Percentiles rank a stretch among this genome's conserved stretches.
phyloP scores from a whole-genome alignment of 495 filamentous ascomycete genomes.

The Xylaria intraflava region DNA sequence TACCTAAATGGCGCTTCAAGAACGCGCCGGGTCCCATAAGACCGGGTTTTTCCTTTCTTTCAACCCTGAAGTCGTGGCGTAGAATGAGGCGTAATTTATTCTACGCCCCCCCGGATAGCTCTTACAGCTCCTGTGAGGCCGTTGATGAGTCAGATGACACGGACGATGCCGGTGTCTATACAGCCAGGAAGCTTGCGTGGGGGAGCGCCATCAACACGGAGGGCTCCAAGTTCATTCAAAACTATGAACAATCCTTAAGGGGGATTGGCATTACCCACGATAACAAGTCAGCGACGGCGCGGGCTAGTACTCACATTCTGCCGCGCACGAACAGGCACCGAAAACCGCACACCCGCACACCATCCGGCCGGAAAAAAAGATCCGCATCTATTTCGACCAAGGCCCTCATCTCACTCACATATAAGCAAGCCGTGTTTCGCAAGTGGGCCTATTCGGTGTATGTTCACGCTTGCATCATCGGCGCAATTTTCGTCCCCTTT shows the following conservation, averaged over 20 bases:
- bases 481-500: constrained; percentile 52
- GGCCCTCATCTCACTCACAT: constrained; percentile 73
- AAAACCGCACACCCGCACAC: constrained; percentile 45
- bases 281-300: constrained; percentile 9
- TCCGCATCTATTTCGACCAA: constrained; percentile 59
- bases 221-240: background rate
- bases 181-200: constrained; percentile 7
- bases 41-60: constrained; percentile 19
- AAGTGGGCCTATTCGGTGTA: constrained; percentile 81
- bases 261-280: constrained; percentile 2
- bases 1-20: constrained; percentile 86
- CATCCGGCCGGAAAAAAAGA: constrained; percentile 60
- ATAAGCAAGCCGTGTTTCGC: constrained; percentile 62
- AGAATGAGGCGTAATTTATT: constrained; percentile 28
- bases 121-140: constrained; percentile 27
- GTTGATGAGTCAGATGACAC: constrained; percentile 23
- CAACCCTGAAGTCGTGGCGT: constrained; percentile 22
- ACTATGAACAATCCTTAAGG: background rate
- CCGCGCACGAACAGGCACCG: constrained; percentile 31
- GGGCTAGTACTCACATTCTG: constrained; percentile 48
- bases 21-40: constrained; percentile 31
- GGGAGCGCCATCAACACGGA: background rate
- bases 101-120: constrained; percentile 22
- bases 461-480: constrained; percentile 59
- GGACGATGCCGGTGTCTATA: constrained; percentile 2